phyloP scores from a whole-genome alignment of 2,329 filamentous ascomycete species.

The Metarhizium album region DNA sequence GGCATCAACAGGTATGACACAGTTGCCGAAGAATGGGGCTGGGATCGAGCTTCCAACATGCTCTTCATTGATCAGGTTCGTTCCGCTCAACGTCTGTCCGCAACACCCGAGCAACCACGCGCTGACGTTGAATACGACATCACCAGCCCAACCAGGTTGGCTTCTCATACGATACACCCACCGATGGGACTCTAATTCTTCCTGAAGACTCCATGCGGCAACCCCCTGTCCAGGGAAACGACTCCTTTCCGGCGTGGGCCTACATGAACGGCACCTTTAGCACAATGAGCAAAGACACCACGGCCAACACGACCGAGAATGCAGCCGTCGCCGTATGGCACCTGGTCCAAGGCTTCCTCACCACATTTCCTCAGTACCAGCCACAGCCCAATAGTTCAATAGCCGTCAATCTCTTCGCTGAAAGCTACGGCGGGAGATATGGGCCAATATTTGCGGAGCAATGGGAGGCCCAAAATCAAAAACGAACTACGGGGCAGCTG shows the following conservation, averaged over 20 bases:
- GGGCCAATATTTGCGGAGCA: constrained; percentile 51
- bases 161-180: constrained; percentile 54
- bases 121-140: neutral
- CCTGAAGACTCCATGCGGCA: constrained; percentile 25
- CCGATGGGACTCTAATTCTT: constrained; percentile 48
- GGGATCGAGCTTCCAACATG: constrained; percentile 47
- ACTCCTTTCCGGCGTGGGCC: constrained; percentile 17
- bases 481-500: constrained; percentile 37
- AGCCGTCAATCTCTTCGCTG: constrained; percentile 55
- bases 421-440: constrained; percentile 63
- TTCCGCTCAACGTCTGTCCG: constrained; percentile 11
- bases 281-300: constrained; percentile 35
- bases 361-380: constrained; percentile 46
- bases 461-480: constrained; percentile 51
- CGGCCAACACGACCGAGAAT: constrained; percentile 44
- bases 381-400: constrained; percentile 36
- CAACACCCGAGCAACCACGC: constrained; percentile 6
- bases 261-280: constrained; percentile 56
- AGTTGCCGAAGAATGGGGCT: constrained; percentile 50
- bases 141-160: constrained; percentile 57
- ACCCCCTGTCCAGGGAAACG: constrained; percentile 12
- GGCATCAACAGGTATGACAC: constrained; percentile 41
- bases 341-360: constrained; percentile 51
- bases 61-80: constrained; percentile 46
- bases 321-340: constrained; percentile 55